Evolutionary conservation across 2,329 filamentous ascomycete genomes (phyloP), one percentile per base, ranked within the genome.

Genomic region (Emmonsiellopsis sp.): DNA sequence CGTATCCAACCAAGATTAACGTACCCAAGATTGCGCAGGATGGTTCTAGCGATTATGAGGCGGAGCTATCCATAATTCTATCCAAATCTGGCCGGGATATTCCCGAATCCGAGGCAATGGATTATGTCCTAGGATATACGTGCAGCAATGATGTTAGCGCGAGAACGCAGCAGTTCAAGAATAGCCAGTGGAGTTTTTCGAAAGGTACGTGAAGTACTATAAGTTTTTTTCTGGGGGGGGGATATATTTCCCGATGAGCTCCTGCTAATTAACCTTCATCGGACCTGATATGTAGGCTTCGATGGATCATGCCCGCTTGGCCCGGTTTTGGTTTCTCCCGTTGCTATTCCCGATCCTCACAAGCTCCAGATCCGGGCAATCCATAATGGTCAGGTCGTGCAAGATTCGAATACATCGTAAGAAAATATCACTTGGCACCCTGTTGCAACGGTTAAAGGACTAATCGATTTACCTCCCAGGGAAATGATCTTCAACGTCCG

Each of bases 81-180:
- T 58, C 57, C 48, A 70, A 68, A 56, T 56, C 63, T 3, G 68
- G 65, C 4, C 63, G 65, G n/a, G 68, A 74, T 55, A 69, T 74
- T 9, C 61, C 66, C 36, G 62, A 67, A 43, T 58, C 55, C 2
- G 58, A 68, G n/a, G 72, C 72, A 0, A 50, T 73, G 56, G 62
- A 68, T 40, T 69, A 73, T 58, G 68, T 74, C 1, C 59, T 72
- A 8, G 71, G 69, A 1, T 74, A 71, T 58, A 73, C 70, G 2
- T 61, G 61, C 5, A 61, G 63, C 49, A 74, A 74, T 56, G 71
- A 74, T 55, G 63, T 74, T 14, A 68, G 61, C 33, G 68, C 68
- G 6, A 61, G 71, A 13, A 61, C 61, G 17, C 61, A 67, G 57
- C 71, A 74, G 61, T 66, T 70, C 52, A 63, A 65, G 51, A 69